Conservation (phyloP, 1,284 basidiomycete genomes). For the Fomitiporia mediterranea region DNA sequence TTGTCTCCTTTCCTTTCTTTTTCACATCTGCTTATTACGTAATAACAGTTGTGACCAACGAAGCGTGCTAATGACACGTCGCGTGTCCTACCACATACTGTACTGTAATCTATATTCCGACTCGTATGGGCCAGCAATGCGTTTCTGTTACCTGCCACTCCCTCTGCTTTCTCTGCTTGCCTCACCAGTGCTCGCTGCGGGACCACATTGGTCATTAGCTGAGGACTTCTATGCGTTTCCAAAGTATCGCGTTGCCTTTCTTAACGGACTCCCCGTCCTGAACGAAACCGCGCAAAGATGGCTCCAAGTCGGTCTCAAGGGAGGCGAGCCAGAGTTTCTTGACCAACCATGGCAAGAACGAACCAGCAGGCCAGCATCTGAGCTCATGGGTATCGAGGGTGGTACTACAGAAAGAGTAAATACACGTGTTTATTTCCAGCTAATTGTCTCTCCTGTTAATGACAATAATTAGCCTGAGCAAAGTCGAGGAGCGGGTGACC, state of each 20-base stretch:
- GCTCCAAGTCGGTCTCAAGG: conserved; percentile 61
- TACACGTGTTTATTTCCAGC: background rate
- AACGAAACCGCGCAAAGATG: conserved; percentile 71
- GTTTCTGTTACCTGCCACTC: conserved; percentile 14
- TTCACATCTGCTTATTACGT: background rate
- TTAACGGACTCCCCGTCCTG: conserved; percentile 73
- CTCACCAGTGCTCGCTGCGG: conserved; percentile 32
- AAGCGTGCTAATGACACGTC: too few species aligned
- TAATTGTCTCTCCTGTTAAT: conserved; percentile 3
- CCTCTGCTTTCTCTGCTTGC: conserved; percentile 17
- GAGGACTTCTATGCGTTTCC: conserved; percentile 82
- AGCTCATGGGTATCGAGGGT: conserved; percentile 54
- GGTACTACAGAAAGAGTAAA: conserved; percentile 30
- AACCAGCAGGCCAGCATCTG: conserved; percentile 32
- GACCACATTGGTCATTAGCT: conserved; percentile 61
- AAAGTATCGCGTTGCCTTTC: conserved; percentile 78
- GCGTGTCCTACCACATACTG: background rate
- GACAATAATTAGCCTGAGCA: conserved; percentile 11
- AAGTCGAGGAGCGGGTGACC: background rate
- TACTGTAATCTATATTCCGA: background rate
- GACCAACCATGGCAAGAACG: conserved; percentile 53
- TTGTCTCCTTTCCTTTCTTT: background rate
- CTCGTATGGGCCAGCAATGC: conserved; percentile 12
- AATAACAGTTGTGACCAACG: background rate
- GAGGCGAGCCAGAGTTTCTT: conserved; percentile 73